phyloP scores from a whole-genome alignment of 768 basidiomycete species.

The Panus rudis region DNA sequence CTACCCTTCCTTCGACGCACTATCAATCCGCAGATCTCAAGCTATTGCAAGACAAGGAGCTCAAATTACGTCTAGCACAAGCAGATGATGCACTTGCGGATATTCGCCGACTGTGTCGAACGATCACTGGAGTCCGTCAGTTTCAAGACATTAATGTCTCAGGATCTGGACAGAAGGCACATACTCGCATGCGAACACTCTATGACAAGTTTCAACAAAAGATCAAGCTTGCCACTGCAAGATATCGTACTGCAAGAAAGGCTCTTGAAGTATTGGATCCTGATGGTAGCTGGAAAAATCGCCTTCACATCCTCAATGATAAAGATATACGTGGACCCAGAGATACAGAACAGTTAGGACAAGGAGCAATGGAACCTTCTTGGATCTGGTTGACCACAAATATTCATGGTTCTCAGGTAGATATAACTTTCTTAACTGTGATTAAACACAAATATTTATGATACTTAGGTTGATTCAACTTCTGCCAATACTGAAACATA shows the following conservation, averaged over 20 bases:
- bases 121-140: background rate
- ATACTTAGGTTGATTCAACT: constrained; percentile 1
- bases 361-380: background rate
- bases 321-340: background rate
- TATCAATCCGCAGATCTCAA: background rate
- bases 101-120: constrained; percentile 2
- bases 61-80: constrained; percentile 4
- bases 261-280: constrained; percentile 4
- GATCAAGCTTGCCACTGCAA: background rate
- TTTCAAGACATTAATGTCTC: constrained; percentile 1
- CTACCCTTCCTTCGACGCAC: background rate
- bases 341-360: background rate
- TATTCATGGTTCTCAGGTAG: background rate
- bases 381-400: constrained; percentile 1
- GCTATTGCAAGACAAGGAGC: constrained; percentile 2
- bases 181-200: constrained; percentile 2
- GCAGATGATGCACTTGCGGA: constrained; percentile 6
- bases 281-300: background rate
- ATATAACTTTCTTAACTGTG: constrained; percentile 1
- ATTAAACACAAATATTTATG: background rate
- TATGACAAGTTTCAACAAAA: background rate
- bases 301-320: background rate
- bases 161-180: constrained; percentile 4
- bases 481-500: too few species aligned
- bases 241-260: constrained; percentile 4